Percentiles rank a stretch among this genome's conserved stretches.
phyloP scores from a whole-genome alignment of 2,329 filamentous ascomycete species.

The Aspergillus neotritici region DNA sequence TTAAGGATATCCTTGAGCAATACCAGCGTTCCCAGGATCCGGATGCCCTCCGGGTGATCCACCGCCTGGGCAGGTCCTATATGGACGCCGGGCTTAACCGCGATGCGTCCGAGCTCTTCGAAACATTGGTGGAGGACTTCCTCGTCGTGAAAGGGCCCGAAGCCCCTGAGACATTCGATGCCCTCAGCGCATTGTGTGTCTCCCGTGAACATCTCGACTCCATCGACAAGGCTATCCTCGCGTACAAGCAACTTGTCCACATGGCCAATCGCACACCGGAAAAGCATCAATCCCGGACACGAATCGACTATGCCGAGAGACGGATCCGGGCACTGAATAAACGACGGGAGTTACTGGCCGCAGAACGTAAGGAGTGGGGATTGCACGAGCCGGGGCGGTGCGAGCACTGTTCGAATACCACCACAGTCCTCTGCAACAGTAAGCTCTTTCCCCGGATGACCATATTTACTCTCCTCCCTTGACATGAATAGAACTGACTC shows the following conservation, averaged over 20 bases:
- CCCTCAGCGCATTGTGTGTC: constrained; percentile 26
- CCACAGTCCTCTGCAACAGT: constrained; percentile 24
- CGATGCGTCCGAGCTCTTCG: constrained; percentile 24
- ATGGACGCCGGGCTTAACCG: constrained; percentile 26
- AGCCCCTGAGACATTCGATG: constrained; percentile 25
- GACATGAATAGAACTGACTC: neutral
- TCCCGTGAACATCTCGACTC: constrained; percentile 24
- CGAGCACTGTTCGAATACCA: constrained; percentile 17
- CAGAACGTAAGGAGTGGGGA: constrained; percentile 24
- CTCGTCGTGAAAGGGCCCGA: constrained; percentile 20
- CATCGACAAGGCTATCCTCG: constrained; percentile 25
- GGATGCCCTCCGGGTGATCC: constrained; percentile 23
- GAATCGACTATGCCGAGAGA: constrained; percentile 24
- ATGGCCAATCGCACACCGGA: constrained; percentile 21
- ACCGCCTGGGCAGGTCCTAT: constrained; percentile 23
- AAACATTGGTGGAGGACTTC: constrained; percentile 24
- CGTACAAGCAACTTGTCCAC: constrained; percentile 24
- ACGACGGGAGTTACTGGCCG: constrained; percentile 20
- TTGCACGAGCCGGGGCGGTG: constrained; percentile 20
- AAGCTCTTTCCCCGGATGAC: constrained; percentile 5
- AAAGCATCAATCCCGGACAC: constrained; percentile 21
- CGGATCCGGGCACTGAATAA: constrained; percentile 23
- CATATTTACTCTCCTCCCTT: neutral
- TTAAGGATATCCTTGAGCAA: constrained; percentile 23
- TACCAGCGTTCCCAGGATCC: constrained; percentile 20